A percentile compares a stretch with the other conserved stretches of the same genome.
Conservation (phyloP, 2,329 filamentous ascomycete genomes). For the Hawksworthiomyces lignivorus region DNA sequence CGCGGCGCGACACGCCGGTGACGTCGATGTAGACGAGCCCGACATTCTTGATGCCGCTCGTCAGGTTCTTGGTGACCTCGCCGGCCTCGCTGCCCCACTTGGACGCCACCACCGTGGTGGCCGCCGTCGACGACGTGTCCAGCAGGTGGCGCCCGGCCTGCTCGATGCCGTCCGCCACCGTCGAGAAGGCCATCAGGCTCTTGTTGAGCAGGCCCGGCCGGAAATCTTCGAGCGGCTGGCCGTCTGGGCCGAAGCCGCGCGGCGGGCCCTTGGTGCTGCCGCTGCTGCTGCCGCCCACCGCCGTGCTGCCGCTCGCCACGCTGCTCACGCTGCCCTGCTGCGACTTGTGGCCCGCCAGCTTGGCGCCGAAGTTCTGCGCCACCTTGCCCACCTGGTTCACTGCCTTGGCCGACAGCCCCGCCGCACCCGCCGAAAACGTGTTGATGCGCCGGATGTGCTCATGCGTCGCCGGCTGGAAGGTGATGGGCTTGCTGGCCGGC, state of each 20-base stretch:
- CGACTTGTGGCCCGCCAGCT: conserved; percentile 37
- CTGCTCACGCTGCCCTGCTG: not conserved
- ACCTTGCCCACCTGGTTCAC: conserved; percentile 76
- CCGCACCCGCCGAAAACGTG: conserved; percentile 72
- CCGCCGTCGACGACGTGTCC: conserved; percentile 65
- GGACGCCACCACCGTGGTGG: conserved; percentile 80
- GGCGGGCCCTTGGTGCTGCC: conserved; percentile 17
- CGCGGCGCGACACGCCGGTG: conserved; percentile 79
- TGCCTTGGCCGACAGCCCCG: conserved; percentile 73
- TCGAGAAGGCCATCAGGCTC: conserved; percentile 92
- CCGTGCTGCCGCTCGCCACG: not conserved
- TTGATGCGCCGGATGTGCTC: conserved; percentile 82
- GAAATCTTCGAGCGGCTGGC: conserved; percentile 56
- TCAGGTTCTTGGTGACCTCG: conserved; percentile 64
- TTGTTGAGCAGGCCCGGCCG: conserved; percentile 94
- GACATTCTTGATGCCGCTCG: conserved; percentile 89
- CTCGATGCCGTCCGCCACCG: conserved; percentile 87
- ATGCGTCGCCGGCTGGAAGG: conserved; percentile 80
- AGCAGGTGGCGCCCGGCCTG: conserved; percentile 76
- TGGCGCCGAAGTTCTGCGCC: conserved; percentile 84
- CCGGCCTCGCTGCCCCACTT: conserved; percentile 83
- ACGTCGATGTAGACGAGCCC: conserved; percentile 97
- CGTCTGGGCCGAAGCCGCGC: conserved; percentile 62
- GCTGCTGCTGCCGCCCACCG: not conserved
- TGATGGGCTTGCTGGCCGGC: conserved; percentile 71